phyloP scores from a whole-genome alignment of 2,329 filamentous ascomycete species.

The Fusarium sp. region DNA sequence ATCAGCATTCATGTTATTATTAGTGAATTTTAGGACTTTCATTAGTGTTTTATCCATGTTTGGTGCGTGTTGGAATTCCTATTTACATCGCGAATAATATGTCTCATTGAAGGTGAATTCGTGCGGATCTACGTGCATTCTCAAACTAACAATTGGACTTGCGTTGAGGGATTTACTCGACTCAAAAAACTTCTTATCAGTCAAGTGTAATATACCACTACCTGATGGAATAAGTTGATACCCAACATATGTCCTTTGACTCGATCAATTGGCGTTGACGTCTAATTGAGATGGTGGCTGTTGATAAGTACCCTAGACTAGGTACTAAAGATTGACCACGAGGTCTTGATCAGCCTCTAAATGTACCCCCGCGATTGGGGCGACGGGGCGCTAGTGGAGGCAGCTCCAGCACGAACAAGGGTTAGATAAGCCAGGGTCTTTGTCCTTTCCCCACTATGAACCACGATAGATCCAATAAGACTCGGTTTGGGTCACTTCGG shows the following conservation, averaged over 20 bases:
- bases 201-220: not conserved
- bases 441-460: not conserved
- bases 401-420: slow-evolving; percentile 20
- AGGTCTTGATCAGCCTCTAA: slow-evolving; percentile 24
- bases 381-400: slow-evolving; percentile 15
- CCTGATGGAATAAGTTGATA: not conserved
- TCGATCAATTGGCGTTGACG: slow-evolving; percentile 13
- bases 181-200: not conserved
- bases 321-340: slow-evolving; percentile 9
- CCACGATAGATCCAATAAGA: not conserved
- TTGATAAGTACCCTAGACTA: slow-evolving; percentile 30
- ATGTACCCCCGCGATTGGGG: slow-evolving; percentile 16
- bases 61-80: too few relatives aligned
- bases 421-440: not conserved
- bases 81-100: too few relatives aligned
- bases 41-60: too few relatives aligned
- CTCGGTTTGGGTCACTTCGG: not conserved
- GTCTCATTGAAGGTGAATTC: not conserved
- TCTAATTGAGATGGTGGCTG: slow-evolving; percentile 17
- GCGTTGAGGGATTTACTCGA: not conserved
- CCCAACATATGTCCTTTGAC: not conserved
- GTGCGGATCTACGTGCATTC: too few relatives aligned
- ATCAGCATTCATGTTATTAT: too few relatives aligned
- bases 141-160: not conserved
- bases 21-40: too few relatives aligned